Evolutionary conservation across 805 yeast genomes (phyloP).

Genomic region (Ogataea sp.): DNA sequence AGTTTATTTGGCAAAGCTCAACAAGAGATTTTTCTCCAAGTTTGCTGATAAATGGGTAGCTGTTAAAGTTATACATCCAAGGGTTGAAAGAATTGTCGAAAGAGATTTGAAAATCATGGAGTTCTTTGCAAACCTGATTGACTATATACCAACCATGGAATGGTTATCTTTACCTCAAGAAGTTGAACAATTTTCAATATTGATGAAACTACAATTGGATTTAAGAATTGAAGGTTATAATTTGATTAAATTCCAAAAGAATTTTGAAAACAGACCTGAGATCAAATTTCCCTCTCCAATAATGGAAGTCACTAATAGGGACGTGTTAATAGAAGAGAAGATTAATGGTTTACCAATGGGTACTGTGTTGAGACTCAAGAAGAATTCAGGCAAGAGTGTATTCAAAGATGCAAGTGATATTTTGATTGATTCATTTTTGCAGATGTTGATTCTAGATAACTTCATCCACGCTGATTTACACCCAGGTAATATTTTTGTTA

Average conservation of each 20-base stretch:
- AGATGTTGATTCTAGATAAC: constrained; percentile 88
- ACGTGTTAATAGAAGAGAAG: constrained; percentile 79
- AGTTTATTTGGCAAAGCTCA: constrained; percentile 71
- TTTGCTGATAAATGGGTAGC: constrained; percentile 57
- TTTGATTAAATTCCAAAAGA: constrained; percentile 58
- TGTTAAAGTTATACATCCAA: constrained; percentile 87
- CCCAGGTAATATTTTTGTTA: constrained; percentile 83
- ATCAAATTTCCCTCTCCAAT: constrained; percentile 79
- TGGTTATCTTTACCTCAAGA: constrained; percentile 96
- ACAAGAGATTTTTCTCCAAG: constrained; percentile 27
- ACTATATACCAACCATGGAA: constrained; percentile 87
- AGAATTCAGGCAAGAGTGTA: constrained; percentile 35
- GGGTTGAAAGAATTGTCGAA: constrained; percentile 59
- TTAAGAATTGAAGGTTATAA: constrained; percentile 84
- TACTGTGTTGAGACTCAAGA: constrained; percentile 45
- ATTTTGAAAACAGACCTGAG: constrained; percentile 50
- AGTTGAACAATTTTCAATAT: constrained; percentile 74
- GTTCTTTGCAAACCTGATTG: constrained; percentile 64
- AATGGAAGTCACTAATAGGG: constrained; percentile 52
- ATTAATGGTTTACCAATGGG: constrained; percentile 81
- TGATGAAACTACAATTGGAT: constrained; percentile 88
- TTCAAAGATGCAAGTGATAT: constrained; percentile 70
- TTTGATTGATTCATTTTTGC: constrained; percentile 83
- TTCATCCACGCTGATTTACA: constrained; percentile 96
- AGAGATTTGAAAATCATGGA: constrained; percentile 82